A percentile compares a stretch with the other conserved stretches of the same genome.
Conservation (phyloP, 805 yeast genomes). For the Pichia ethanolica region DNA sequence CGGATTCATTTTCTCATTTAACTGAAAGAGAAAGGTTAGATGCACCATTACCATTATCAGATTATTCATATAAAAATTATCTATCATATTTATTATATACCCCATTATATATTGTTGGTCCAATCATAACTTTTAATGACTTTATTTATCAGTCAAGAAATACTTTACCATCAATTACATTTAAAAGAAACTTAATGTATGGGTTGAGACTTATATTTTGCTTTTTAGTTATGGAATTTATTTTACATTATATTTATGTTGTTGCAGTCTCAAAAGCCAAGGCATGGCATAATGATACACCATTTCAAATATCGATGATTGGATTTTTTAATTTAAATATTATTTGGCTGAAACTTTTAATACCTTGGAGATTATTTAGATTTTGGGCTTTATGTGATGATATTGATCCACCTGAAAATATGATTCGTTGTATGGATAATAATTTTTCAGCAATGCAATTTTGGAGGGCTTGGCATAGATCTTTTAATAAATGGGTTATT, state of each 20-base stretch:
- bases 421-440: constrained; percentile 93
- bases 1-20: constrained; percentile 14
- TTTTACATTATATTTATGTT: constrained; percentile 83
- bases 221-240: constrained; percentile 78
- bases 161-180: constrained; percentile 52
- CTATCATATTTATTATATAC: constrained; percentile 74
- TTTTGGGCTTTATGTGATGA: constrained; percentile 90
- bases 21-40: constrained; percentile 60
- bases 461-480: constrained; percentile 99
- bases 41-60: constrained; percentile 52
- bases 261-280: constrained; percentile 85
- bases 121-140: constrained; percentile 88
- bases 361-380: constrained; percentile 95
- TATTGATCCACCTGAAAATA: constrained; percentile 94
- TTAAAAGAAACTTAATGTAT: constrained; percentile 48
- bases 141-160: constrained; percentile 64
- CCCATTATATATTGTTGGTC: constrained; percentile 93
- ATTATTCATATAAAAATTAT: constrained; percentile 60
- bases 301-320: constrained; percentile 91
- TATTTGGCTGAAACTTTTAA: constrained; percentile 85
- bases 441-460: constrained; percentile 90
- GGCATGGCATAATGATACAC: constrained; percentile 86
- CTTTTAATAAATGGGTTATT: constrained; percentile 83
- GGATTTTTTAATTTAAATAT: constrained; percentile 85
- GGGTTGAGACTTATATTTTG: constrained; percentile 65